Base-by-base conservation (phyloP, 257 asterid genomes). In the Plantago elongata region DNA sequence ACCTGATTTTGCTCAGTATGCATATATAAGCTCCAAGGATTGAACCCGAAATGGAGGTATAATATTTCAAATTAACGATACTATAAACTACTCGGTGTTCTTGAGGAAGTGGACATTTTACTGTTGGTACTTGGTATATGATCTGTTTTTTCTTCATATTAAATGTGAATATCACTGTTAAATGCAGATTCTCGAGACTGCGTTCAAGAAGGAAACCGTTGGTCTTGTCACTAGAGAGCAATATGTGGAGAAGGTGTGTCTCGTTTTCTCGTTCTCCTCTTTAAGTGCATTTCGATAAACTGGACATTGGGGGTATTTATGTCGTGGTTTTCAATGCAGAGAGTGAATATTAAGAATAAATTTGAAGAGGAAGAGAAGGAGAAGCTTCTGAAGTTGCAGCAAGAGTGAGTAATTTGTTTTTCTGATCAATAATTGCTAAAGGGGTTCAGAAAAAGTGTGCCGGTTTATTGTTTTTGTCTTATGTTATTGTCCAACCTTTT, bases 331-430 rank as follows among this genome's bases (percentile, higher is more conserved):
- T 8, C 70, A 63, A 15, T 69, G 73, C 76, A 92, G 99, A 83
- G 99, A 74, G 97, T 93, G 64, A 93, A 88, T 71, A 93, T 93
- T 18, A 87, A 79, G 77, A 87, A 65, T 69, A 93, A 93, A 73
- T 47, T 93, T 51, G 99, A 93, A 75, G 99, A 93, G 89, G 97
- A 89, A 78, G 96, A 93, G 71, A 93, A 93, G 83, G 99, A 93
- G 77, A 93, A 89, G 78, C 97, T 89, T 69, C 90, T 87, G 65
- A 93, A 89, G 79, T 65, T 93, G 81, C 97, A 84, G 78, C 97
- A 89, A 76, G 96, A 89, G 97, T 89, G 75, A 83, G 99, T 69
- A 40, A 3, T 13, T 45, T 2, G 40, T 3, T 34, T 34, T 34
- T 6, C 52, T 22, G 64, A 27, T 22, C 27, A 22, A 22, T 22